Percentiles rank a stretch among this genome's conserved stretches.
Evolutionary conservation across 23 red algal species (phyloP).

Genomic region (Chondrus crispus): DNA sequence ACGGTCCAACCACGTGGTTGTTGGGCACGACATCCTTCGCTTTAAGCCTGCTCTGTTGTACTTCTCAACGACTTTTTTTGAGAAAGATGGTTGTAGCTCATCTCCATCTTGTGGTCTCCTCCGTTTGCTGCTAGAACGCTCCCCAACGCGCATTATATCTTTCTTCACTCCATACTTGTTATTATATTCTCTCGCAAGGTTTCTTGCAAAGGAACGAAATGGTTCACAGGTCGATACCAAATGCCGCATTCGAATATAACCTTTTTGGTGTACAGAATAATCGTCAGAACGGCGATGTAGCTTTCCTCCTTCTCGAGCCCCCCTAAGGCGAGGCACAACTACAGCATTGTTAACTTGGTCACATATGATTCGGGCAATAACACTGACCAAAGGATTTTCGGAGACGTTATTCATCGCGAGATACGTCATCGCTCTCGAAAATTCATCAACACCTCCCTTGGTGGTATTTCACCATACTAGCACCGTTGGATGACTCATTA

Average conservation of each 20-base stretch:
- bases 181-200: no score
- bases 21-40: no score
- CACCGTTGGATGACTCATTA: not conserved
- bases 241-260: not conserved
- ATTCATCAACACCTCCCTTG: slow-evolving; percentile 15
- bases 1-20: no score
- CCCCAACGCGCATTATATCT: no score
- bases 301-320: not conserved
- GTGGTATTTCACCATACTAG: not conserved
- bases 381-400: slow-evolving; percentile 18
- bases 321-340: not conserved
- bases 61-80: no score
- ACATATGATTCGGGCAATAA: not conserved
- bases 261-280: not conserved
- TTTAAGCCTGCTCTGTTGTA: no score
- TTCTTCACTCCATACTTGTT: no score
- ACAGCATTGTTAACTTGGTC: slow-evolving; percentile 1
- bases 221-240: not conserved
- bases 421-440: not conserved
- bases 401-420: not conserved
- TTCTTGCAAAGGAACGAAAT: not conserved
- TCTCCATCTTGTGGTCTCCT: no score
- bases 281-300: not conserved
- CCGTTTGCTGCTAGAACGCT: no score
- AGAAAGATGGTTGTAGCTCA: no score